These are phyloP conservation scores for Tulasnella calospora DNA, from an alignment of 768 basidiomycete species.

Conservation along the genomic window DNA sequence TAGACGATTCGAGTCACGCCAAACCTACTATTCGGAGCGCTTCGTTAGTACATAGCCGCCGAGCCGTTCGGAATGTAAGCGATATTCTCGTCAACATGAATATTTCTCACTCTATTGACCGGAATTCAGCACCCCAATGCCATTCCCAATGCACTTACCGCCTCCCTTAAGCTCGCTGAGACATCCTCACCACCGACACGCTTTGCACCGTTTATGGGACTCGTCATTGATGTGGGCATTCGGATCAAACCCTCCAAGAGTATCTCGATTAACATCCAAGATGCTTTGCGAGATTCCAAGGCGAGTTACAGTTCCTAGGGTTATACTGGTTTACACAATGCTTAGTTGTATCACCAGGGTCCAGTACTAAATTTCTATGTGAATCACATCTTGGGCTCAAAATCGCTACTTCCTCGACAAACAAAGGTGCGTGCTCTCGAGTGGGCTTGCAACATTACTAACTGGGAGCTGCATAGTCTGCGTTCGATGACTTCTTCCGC, in stretches of 20 bases:
- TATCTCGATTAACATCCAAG: neutral
- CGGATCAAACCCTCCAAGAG: slow-evolving; percentile 47
- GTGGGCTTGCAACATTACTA: neutral
- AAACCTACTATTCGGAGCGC: slow-evolving; percentile 60
- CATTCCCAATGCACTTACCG: slow-evolving; percentile 45
- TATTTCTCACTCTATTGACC: neutral
- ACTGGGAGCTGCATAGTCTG: slow-evolving; percentile 39
- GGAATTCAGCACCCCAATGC: slow-evolving; percentile 23
- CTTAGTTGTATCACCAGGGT: slow-evolving; percentile 39
- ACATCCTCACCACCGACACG: slow-evolving; percentile 43
- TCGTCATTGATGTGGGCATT: slow-evolving; percentile 63
- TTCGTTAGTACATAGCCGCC: slow-evolving; percentile 54
- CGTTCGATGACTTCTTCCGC: slow-evolving; percentile 58
- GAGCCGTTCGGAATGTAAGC: slow-evolving; percentile 50
- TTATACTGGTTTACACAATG: neutral
- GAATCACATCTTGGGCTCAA: slow-evolving; percentile 61
- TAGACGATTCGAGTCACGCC: slow-evolving; percentile 48
- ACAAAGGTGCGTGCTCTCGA: slow-evolving; percentile 44
- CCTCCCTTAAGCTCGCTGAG: slow-evolving; percentile 51
- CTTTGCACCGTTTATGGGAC: slow-evolving; percentile 55
- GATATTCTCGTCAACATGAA: neutral
- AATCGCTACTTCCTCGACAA: slow-evolving; percentile 55
- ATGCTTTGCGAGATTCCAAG: neutral
- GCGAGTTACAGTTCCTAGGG: neutral
- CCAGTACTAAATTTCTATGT: slow-evolving; percentile 59